phyloP scores from a whole-genome alignment of 148 eudicot genomes.

The Fagopyrum homotropicum region DNA sequence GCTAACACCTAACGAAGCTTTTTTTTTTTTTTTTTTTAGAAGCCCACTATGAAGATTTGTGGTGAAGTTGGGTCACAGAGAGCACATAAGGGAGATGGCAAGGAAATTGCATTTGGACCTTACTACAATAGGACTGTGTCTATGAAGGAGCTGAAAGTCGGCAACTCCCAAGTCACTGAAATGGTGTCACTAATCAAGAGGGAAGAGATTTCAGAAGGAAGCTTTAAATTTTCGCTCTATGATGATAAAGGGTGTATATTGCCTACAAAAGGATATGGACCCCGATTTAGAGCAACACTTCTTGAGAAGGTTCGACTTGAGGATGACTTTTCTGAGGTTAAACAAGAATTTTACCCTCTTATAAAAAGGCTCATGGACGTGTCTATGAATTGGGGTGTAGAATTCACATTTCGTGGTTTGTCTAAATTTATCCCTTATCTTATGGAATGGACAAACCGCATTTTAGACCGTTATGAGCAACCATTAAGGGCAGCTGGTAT shows the following conservation, averaged over 20 bases:
- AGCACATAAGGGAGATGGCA: neutral
- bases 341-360: neutral
- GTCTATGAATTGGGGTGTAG: neutral
- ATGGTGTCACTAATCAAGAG: neutral
- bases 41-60: neutral
- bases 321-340: neutral
- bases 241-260: neutral
- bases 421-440: neutral
- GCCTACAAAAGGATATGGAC: neutral
- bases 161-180: neutral
- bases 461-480: no score
- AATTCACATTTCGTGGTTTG: neutral
- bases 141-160: neutral
- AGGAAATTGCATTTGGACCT: neutral
- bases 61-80: neutral
- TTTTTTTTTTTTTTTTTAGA: neutral
- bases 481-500: neutral
- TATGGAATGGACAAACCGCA: neutral
- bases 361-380: neutral
- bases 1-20: neutral
- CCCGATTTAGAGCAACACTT: neutral
- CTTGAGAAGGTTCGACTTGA: neutral
- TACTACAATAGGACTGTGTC: neutral
- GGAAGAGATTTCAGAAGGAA: neutral
- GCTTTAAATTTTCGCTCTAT: neutral